Base-by-base conservation (phyloP, 371 early-diverging fungal genomes). In the Modicella reniformis region DNA sequence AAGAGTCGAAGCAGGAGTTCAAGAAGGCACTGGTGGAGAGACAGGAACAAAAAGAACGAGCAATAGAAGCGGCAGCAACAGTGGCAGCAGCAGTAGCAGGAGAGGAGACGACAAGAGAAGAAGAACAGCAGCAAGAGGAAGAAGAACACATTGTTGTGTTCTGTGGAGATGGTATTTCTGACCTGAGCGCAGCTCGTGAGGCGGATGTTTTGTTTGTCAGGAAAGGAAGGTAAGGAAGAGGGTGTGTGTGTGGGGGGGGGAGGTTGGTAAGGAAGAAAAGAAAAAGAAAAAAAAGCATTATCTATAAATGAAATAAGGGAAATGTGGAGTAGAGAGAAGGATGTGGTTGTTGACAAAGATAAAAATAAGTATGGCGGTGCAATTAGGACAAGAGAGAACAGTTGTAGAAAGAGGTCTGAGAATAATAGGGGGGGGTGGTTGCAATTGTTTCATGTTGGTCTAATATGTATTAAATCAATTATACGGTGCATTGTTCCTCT, bases 141-240 rank as follows among this genome's bases (percentile, higher is more conserved):
- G n/a, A n/a, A n/a, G 70, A 80, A 28, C 86, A 86, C 9, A 57
- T 80, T 25, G 73, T 86, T 50, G 74, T 90, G 32, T 90, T 88
- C 67, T 81, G 85, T 37, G 90, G 90, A 1, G 90, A 90, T 65
- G 90, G 90, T 19, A 81, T 90, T 23, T 84, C 85, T 8, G 90
- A 90, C 64, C 68, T 90, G 51, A 82, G 83, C n/a, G 90, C 88
- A 10, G 88, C 88, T 9, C 72, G 82, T 23, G 85, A 86, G 44
- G 88, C 89, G 0, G 89, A 90, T 57, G 49, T 86, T n/a, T 80
- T 90, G 21, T 87, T 90, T 76, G 88, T 87, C 2, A 84, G 85
- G 67, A 66, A 75, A n/a, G 90, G 87, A 50, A 82, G 63, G 76
- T 75, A 75, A 57, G 30, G n/a, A n/a, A n/a, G n/a, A n/a, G n/a